Conservation (phyloP, 768 basidiomycete species). For the Lactarius pseudohatsudake region DNA sequence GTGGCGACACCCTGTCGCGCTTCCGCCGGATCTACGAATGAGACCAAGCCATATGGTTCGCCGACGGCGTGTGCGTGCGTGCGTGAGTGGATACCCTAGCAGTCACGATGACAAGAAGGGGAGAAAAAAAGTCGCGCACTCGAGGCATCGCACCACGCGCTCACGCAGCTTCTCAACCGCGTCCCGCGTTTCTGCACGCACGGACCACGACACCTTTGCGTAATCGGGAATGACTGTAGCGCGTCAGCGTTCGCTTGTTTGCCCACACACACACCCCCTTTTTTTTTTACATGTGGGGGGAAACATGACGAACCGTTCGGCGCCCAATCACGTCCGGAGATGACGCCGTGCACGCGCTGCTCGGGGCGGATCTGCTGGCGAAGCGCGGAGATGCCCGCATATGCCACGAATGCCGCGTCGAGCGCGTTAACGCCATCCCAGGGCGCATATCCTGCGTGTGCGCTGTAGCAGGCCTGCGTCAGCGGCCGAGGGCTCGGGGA, state of each 20-base stretch:
- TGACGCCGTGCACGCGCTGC: conserved; percentile 74
- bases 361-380: conserved; percentile 87
- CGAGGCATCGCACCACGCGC: conserved; percentile 67
- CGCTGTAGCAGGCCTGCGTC: conserved; percentile 41
- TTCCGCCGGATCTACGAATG: conserved; percentile 21
- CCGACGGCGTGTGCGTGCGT: neutral
- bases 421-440: conserved; percentile 89
- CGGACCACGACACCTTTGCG: conserved; percentile 68
- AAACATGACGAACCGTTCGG: conserved; percentile 55
- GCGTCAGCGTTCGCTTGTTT: neutral
- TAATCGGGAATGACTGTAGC: conserved; percentile 79
- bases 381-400: conserved; percentile 73
- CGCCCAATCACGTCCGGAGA: conserved; percentile 66
- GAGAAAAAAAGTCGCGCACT: conserved; percentile 45
- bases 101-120: neutral
- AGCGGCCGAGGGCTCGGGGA: neutral
- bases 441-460: conserved; percentile 77
- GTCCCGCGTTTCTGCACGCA: conserved; percentile 62
- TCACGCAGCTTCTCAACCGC: conserved; percentile 55
- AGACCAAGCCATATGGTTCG: no score
- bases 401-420: conserved; percentile 86
- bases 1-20: conserved; percentile 25
- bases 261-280: neutral
- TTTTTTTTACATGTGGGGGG: neutral
- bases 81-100: neutral